Evolutionary conservation across 352 stramenopile species (phyloP), one percentile per base, ranked within the genome.

Genomic region (Pythium angustatum): DNA sequence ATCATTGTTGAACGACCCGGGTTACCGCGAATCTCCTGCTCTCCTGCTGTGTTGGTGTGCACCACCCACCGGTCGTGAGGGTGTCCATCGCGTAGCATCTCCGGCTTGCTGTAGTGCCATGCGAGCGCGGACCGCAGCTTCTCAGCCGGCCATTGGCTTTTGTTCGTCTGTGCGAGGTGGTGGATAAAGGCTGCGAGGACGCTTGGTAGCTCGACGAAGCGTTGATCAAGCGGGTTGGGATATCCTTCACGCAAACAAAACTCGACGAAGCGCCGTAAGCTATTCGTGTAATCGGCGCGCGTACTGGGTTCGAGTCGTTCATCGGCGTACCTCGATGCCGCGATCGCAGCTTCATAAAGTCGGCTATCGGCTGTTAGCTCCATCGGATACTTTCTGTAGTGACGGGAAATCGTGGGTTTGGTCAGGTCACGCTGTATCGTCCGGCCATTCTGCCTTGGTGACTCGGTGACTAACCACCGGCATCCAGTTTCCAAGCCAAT

Each of bases 171-270:
- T 19, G 19, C 57, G 41, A 48, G 49, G 0, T 68, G 44, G 17
- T 75, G 69, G 53, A 73, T 69, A 41, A 64, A 65, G 0, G 61
- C 67, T 17, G 66, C 63, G 0, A 72, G 12, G 26, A 71, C 62
- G 17, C 57, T 58, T 0, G 62, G 66, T 12, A 72, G 56, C 45
- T 77, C 21, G 0, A 56, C 12, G 19, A 75, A 75, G 14, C 58
- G 58, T 1, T 71, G 24, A n/a, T 71, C 31, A 10, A 69, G 26
- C 0, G 68, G 63, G 28, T 71, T 43, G 0, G 60, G 61, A 22
- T 43, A 76, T 17, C 64, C 53, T 40, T 71, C 44, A 1, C 30
- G 19, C 3, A 50, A 11, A 30, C 62, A 77, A n/a, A 77, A 74
- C 8, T 45, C 33, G 33, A 38, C 33, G 12, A 38, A 38, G 7